These are phyloP conservation scores for Porcisia hertigi DNA, from an alignment of 208 protist species.

Conservation along the genomic window DNA sequence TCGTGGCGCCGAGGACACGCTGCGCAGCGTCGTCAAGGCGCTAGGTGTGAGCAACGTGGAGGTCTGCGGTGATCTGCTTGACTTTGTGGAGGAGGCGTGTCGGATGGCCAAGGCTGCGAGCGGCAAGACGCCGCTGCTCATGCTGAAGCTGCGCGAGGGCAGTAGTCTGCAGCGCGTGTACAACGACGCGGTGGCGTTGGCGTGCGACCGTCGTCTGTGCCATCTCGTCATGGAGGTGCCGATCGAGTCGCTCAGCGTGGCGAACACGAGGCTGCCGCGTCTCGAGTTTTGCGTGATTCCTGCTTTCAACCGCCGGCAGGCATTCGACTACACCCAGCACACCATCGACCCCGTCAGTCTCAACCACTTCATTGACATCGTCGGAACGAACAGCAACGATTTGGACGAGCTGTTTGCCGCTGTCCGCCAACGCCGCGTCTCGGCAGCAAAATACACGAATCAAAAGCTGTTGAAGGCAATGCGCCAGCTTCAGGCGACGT, in stretches of 20 bases:
- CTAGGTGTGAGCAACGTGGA: too few species aligned
- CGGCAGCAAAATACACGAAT: conserved; percentile 56
- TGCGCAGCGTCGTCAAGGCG: too few species aligned
- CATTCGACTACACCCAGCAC: conserved; percentile 67
- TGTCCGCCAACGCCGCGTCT: conserved; percentile 50
- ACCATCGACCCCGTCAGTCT: conserved; percentile 59
- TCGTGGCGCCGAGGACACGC: too few species aligned
- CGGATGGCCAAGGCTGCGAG: conserved; percentile 37
- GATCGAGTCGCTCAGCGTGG: conserved; percentile 62
- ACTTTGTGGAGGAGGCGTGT: conserved; percentile 57
- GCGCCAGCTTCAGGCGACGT: conserved; percentile 60
- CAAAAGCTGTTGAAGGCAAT: conserved; percentile 73
- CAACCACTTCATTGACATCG: conserved; percentile 59
- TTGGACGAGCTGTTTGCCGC: conserved; percentile 71
- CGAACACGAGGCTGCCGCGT: conserved; percentile 47
- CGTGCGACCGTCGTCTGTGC: conserved; percentile 62
- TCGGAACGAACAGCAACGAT: conserved; percentile 75
- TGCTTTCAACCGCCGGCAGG: conserved; percentile 52
- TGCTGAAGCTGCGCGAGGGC: conserved; percentile 69
- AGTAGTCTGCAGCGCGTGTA: conserved; percentile 56
- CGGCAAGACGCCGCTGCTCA: conserved; percentile 61
- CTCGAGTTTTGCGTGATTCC: conserved; percentile 67
- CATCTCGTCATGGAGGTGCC: conserved; percentile 72
- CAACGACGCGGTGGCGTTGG: conserved; percentile 68
- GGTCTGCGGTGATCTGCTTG: too few species aligned